Conservation (phyloP, 176 grass and related monocot species). For the Raddia guianensis region DNA sequence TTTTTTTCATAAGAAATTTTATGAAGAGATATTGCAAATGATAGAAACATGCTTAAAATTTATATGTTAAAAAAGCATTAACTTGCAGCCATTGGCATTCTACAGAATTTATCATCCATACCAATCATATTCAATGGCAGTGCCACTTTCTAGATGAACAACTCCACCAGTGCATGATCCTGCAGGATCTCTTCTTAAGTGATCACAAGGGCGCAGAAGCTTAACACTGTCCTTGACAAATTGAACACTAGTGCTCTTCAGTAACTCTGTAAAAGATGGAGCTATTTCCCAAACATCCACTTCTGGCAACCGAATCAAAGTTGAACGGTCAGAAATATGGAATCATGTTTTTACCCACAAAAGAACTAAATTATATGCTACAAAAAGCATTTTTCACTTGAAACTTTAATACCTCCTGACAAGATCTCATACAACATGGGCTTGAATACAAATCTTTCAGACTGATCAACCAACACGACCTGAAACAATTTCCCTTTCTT, state of each 20-base stretch:
- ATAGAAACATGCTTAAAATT: not conserved
- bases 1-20: not conserved
- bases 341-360: slow-evolving; percentile 29
- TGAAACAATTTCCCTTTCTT: slow-evolving; percentile 42
- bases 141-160: slow-evolving; percentile 90
- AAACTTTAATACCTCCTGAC: slow-evolving; percentile 68
- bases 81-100: not conserved
- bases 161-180: slow-evolving; percentile 65
- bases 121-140: slow-evolving; percentile 98
- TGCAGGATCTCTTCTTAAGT: slow-evolving; percentile 56
- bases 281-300: slow-evolving; percentile 97
- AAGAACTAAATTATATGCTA: slow-evolving; percentile 4
- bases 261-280: slow-evolving; percentile 77
- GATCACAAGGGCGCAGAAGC: slow-evolving; percentile 75
- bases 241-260: slow-evolving; percentile 77
- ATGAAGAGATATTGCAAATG: not conserved
- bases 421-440: slow-evolving; percentile 93
- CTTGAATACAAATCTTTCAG: slow-evolving; percentile 98
- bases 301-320: slow-evolving; percentile 62
- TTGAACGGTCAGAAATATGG: slow-evolving; percentile 29
- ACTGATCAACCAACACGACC: slow-evolving; percentile 88
- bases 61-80: not conserved
- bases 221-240: slow-evolving; percentile 89
- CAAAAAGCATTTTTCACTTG: slow-evolving; percentile 21
- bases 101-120: slow-evolving; percentile 44